Percentiles rank a stretch among this genome's conserved stretches.
phyloP scores from a whole-genome alignment of 2,329 filamentous ascomycete species.

The Dendrostoma leiphaemia region DNA sequence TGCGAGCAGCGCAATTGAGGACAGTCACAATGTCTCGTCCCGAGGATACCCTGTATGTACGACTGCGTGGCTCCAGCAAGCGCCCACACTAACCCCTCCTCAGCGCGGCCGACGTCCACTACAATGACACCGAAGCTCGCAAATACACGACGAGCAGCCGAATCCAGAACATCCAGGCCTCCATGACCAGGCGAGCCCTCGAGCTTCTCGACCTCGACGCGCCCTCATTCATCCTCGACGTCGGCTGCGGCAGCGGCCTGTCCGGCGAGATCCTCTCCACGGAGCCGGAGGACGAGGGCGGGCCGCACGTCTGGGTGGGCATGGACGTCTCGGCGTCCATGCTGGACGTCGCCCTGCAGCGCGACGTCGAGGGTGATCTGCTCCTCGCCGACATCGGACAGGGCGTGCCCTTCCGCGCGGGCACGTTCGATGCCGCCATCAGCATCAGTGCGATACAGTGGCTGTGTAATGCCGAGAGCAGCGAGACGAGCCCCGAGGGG shows the following conservation, averaged over 20 bases:
- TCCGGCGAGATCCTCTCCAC: slow-evolving; percentile 89
- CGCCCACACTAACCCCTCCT: slow-evolving; percentile 21
- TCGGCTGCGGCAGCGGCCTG: slow-evolving; percentile 94
- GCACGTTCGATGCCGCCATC: slow-evolving; percentile 91
- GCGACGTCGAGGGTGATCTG: slow-evolving; percentile 91
- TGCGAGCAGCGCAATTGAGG: background rate
- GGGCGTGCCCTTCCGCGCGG: slow-evolving; percentile 88
- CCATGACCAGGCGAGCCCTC: slow-evolving; percentile 91
- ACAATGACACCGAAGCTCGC: slow-evolving; percentile 90
- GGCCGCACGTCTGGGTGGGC: slow-evolving; percentile 93
- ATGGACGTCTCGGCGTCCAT: slow-evolving; percentile 96
- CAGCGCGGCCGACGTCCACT: slow-evolving; percentile 94
- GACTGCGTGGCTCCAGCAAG: slow-evolving; percentile 16
- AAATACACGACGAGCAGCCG: slow-evolving; percentile 97
- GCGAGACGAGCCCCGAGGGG: slow-evolving; percentile 76
- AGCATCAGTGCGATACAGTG: slow-evolving; percentile 97
- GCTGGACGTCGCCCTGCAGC: slow-evolving; percentile 89
- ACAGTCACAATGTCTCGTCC: slow-evolving; percentile 77
- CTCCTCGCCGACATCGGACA: slow-evolving; percentile 93
- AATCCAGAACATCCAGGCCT: slow-evolving; percentile 91
- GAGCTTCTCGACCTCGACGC: slow-evolving; percentile 78
- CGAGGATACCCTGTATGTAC: slow-evolving; percentile 81
- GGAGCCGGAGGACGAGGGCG: slow-evolving; percentile 66
- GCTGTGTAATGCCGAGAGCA: slow-evolving; percentile 93
- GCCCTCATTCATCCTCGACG: slow-evolving; percentile 87